Evolutionary conservation across 108 stramenopile genomes (phyloP), one percentile per base, ranked within the genome.

Genomic region (Tribonema minus): DNA sequence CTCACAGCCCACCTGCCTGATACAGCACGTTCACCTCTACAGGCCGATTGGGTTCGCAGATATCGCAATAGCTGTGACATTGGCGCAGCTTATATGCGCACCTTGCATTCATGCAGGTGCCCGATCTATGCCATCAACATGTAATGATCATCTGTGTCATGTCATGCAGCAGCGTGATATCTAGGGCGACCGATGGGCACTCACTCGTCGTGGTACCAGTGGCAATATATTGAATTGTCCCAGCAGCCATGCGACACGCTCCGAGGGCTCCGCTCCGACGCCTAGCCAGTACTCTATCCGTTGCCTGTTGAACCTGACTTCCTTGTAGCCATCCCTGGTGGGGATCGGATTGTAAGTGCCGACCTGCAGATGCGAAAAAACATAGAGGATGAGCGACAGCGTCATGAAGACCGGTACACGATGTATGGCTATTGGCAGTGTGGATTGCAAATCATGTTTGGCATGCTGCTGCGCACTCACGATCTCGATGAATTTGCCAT

Each of bases 331-430:
- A 30, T 87, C 90, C 28, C 67, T 80, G 32, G 89, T 91, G 7
- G 98, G 91, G 37, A 97, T 86, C 36, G 98, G 98, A 83, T 99
- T 94, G 89, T 99, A 99, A 3, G 95, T 96, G 35, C 98, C 98
- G 23, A 99, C 88, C 91, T 92, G 31, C 9, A 54, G 46, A 54
- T 54, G 46, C 9, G 9, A 9, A 54, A 15, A 20, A 15, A 20
- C 46, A 54, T 54, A 20, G 15, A 54, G 15, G 20, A 20, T 20
- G 20, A 9, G 20, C 15, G 5, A 30, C 7, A 62, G 5, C 3
- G 3, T 62, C 61, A 31, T n/a, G n/a, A n/a, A n/a, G n/a, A n/a
- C n/a, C n/a, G n/a, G n/a, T n/a, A n/a, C n/a, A n/a, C n/a, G 61
- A 62, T 12, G 61, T 7, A 62, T 12, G 9, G 7, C 30, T 31